These are phyloP conservation scores for Hyaloscypha bicolor DNA, from an alignment of 495 filamentous ascomycete genomes.

Conservation along the genomic window DNA sequence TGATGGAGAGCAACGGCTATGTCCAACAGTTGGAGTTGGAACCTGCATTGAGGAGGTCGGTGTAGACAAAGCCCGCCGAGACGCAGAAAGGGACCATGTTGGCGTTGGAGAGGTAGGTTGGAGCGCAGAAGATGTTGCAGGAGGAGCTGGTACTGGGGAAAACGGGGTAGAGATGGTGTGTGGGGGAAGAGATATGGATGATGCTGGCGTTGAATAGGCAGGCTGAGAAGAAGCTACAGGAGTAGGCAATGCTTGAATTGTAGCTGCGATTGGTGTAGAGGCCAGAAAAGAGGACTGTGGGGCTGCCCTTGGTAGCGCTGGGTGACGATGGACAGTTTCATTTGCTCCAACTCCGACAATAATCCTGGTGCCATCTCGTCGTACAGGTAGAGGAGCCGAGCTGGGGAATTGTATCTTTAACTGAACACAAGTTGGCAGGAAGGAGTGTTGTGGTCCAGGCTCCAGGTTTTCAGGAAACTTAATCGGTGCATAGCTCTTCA, in stretches of 20 bases:
- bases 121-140: neutral
- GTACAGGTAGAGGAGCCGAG: neutral
- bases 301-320: neutral
- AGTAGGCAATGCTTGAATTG: neutral
- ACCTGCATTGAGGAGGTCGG: neutral
- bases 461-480: slow-evolving; percentile 46
- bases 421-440: slow-evolving; percentile 23
- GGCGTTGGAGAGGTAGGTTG: neutral
- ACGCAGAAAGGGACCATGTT: neutral
- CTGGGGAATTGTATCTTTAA: slow-evolving; percentile 18
- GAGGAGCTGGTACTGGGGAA: neutral
- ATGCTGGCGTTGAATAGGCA: neutral
- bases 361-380: slow-evolving; percentile 14
- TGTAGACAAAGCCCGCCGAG: neutral
- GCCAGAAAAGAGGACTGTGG: neutral
- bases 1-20: neutral
- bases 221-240: neutral
- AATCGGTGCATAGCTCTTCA: slow-evolving; percentile 74
- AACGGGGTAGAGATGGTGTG: neutral
- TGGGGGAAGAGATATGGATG: neutral
- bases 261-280: neutral
- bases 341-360: neutral
- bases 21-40: neutral
- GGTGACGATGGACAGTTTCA: neutral
- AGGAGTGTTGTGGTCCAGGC: slow-evolving; percentile 35